Evolutionary conservation across 1,284 basidiomycete species (phyloP), one percentile per base, ranked within the genome.

Genomic region (Vanrija pseudolonga): DNA sequence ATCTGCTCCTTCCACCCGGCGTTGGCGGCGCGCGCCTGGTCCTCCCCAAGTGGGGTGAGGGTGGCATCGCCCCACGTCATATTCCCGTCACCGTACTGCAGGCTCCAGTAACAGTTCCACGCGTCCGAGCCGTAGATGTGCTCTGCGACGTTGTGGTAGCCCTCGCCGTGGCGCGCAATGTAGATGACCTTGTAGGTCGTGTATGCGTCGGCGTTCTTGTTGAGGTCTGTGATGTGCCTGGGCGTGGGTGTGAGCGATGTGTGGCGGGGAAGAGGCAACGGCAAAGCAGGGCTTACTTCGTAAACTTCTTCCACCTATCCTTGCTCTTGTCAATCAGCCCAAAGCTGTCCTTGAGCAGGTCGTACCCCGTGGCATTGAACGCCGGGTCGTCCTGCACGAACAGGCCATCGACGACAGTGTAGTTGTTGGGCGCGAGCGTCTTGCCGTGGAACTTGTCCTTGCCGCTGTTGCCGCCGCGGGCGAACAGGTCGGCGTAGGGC

Each of bases 151-250:
- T 61, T 62, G 49, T 61, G 73, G 38, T 59, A 72, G 0, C 76
- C 76, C 62, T 77, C 58, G 1, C 76, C 76, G 45, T 77, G 76
- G 32, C 76, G 57, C 15, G 71, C 73, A n/a, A 74, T 47, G 58
- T 59, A 77, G 32, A 77, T 45, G 14, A 77, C 61, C 59, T 73
- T 75, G 64, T 73, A 73, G 8, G 56, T 51, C 18, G 71, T 74
- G 18, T 59, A 36, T 4, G 46, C 45, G 42, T 70, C 68, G 4
- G 65, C 61, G 1, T 60, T 38, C 0, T 38, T 22, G 55, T 74
- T 72, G 9, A 74, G 59, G 23, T 55, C 32, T 12, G 56, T 39
- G 49, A 76, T 57, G 22, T 56, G 26, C 15, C 60, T 64, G 19
- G n/a, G 14, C 24, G 20, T 50, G 17, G 57, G 53, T 41, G 28